Base-by-base conservation (phyloP, 2,329 filamentous ascomycete species). In the Talaromyces pinophilus region DNA sequence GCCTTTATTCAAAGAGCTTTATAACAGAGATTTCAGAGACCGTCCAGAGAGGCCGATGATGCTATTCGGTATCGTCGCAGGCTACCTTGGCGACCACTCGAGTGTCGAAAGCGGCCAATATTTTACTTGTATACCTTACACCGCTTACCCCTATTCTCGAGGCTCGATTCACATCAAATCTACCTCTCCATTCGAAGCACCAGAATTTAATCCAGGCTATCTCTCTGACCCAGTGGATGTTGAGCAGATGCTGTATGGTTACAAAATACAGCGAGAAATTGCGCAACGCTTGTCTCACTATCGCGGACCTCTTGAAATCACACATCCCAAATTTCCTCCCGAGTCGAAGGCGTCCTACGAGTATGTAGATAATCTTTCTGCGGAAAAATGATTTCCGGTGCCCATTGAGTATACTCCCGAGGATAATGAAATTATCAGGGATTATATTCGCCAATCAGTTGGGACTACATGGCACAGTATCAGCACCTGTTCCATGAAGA, bases 401-500 rank as follows among this genome's bases (percentile, higher is more conserved):
- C 54, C 59, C 50, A 65, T 65, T 15, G 55, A 65, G 13, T 65
- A 65, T n/a, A 60, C 55, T 5, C 17, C 55, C 5, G 55, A 65
- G 7, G 63, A 65, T 5, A 71, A 74, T 59, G 69, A 59, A 28
- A 67, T 73, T 42, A 69, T 75, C n/a, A 68, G 70, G 46, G 59
- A 54, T 44, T 67, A 64, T 22, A 67, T 74, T 42, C 42, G 64
- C 35, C 28, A 38, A 33, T 59, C 50, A n/a, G 59, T 54, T 3
- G 33, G 28, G 15, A 59, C 67, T 10, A 70, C 70, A 48, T 71
- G 67, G 42, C 72, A 73, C 42, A 70, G 72, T 15, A 69, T 64
- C 7, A 70, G 70, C 7, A 67, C 82, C 0, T 80, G 78, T n/a
- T 52, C 40, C 11, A 65, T 65, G 55, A 57, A 46, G 5, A 57